These are phyloP conservation scores for Rhytidhysteron rufulum DNA, from an alignment of 2,329 filamentous ascomycete species.

Conservation along the genomic window DNA sequence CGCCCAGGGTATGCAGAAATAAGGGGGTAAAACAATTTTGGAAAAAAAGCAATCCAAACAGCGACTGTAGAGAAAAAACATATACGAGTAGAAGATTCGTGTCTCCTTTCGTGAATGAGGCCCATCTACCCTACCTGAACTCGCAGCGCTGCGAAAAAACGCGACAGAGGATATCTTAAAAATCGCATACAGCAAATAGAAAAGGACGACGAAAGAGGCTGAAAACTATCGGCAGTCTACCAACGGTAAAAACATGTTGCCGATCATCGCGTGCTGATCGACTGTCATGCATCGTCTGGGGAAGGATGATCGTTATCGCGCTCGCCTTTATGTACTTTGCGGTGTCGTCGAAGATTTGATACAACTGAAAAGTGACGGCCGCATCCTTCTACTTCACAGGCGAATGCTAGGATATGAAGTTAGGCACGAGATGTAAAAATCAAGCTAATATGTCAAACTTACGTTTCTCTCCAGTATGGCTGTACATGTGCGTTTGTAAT, in stretches of 20 bases:
- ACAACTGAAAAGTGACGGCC: slow-evolving; percentile 96
- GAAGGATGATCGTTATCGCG: slow-evolving; percentile 43
- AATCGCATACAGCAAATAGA: slow-evolving; percentile 15
- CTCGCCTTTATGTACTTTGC: slow-evolving; percentile 90
- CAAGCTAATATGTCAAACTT: slow-evolving; percentile 44
- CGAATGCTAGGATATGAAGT: slow-evolving; percentile 63
- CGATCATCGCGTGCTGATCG: slow-evolving; percentile 21
- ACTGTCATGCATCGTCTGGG: slow-evolving; percentile 42
- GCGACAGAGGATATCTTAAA: slow-evolving; percentile 37
- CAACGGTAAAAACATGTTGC: slow-evolving; percentile 9
- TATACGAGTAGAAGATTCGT: slow-evolving; percentile 20
- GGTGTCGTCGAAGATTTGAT: slow-evolving; percentile 88
- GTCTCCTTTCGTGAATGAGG: slow-evolving; percentile 18
- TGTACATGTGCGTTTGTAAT: slow-evolving; percentile 96
- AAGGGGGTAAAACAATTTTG: slow-evolving; percentile 14
- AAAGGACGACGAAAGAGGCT: slow-evolving; percentile 15
- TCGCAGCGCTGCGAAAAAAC: slow-evolving; percentile 21
- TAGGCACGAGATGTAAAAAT: slow-evolving; percentile 9
- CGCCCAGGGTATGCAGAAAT: slow-evolving; percentile 1
- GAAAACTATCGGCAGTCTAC: slow-evolving; percentile 4
- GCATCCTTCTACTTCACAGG: slow-evolving; percentile 90
- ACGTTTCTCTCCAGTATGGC: slow-evolving; percentile 98
- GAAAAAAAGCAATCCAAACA: slow-evolving; percentile 18
- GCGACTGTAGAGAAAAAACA: slow-evolving; percentile 21
- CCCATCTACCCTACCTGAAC: slow-evolving; percentile 21